Conservation (phyloP, 345 rosid species). For the Cochlearia excelsa region DNA sequence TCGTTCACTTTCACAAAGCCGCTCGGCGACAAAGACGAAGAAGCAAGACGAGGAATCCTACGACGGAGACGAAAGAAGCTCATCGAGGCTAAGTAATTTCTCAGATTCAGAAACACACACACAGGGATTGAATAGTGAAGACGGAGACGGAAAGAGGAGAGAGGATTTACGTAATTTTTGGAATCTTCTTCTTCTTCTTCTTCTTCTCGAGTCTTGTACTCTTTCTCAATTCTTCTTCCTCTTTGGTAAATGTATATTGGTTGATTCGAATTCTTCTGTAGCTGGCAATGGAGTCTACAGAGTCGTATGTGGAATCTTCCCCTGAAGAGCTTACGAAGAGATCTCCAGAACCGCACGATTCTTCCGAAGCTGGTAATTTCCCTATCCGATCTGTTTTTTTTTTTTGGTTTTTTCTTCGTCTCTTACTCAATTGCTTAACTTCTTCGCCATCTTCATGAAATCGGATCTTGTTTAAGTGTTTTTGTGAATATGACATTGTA, state of each 20-base stretch:
- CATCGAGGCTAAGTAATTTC: neutral
- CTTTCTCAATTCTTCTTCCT: neutral
- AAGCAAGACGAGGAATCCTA: conserved; percentile 3
- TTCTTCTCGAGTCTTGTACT: conserved; percentile 29
- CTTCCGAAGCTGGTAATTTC: conserved; percentile 63
- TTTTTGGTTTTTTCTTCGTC: conserved; percentile 10
- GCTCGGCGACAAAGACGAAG: conserved; percentile 42
- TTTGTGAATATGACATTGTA: no score
- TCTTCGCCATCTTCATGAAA: conserved; percentile 3
- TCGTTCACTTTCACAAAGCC: conserved; percentile 35
- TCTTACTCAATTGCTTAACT: conserved; percentile 7
- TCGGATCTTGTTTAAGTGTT: conserved; percentile 17
- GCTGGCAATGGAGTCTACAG: conserved; percentile 79
- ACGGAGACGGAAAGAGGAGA: conserved; percentile 22
- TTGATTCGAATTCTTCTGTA: conserved; percentile 16
- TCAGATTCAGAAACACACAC: conserved; percentile 19
- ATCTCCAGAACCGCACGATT: conserved; percentile 65
- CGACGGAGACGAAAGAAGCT: conserved; percentile 22
- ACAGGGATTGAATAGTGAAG: conserved; percentile 10
- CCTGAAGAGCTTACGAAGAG: conserved; percentile 68
- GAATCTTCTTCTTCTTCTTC: conserved; percentile 12
- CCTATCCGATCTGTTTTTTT: conserved; percentile 47
- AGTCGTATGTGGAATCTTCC: conserved; percentile 71
- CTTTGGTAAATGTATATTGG: conserved; percentile 18
- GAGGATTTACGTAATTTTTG: conserved; percentile 15